phyloP scores from a whole-genome alignment of 179 eudicot species.

The Beta macrorhiza region DNA sequence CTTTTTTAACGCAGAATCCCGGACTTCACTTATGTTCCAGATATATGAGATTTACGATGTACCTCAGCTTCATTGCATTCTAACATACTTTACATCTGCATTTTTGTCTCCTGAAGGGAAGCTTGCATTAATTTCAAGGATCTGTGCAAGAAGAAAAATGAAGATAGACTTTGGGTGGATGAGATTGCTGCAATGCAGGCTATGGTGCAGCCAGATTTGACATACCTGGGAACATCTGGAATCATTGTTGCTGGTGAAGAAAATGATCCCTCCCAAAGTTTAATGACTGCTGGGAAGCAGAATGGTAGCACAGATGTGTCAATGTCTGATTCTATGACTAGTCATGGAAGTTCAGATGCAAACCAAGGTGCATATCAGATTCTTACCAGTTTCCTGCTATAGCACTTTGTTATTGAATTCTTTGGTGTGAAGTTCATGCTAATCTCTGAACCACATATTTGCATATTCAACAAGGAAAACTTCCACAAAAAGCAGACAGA shows the following conservation, averaged over 20 bases:
- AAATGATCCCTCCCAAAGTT: constrained; percentile 37
- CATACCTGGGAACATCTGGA: constrained; percentile 63
- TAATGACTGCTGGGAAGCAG: constrained; percentile 36
- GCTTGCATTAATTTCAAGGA: constrained; percentile 75
- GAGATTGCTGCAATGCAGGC: constrained; percentile 90
- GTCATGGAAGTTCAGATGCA: constrained; percentile 52
- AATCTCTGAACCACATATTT: not conserved
- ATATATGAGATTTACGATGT: not conserved
- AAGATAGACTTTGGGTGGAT: constrained; percentile 75
- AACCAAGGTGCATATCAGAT: constrained; percentile 40
- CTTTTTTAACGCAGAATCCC: not conserved
- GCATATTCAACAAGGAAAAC: not conserved
- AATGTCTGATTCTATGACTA: constrained; percentile 48
- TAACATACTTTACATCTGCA: not conserved
- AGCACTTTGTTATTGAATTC: not conserved
- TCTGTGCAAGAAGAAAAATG: constrained; percentile 67
- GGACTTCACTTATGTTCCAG: not conserved
- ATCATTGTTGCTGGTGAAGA: constrained; percentile 58
- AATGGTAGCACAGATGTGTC: constrained; percentile 45
- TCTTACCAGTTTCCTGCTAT: not conserved
- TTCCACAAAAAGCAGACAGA: not conserved
- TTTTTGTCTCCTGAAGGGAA: constrained; percentile 45
- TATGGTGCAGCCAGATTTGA: constrained; percentile 47
- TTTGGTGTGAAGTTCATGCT: not conserved
- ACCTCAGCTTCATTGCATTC: constrained; percentile 7